Evolutionary conservation across 2,329 filamentous ascomycete genomes (phyloP).

Genomic region (Fusarium sp.): DNA sequence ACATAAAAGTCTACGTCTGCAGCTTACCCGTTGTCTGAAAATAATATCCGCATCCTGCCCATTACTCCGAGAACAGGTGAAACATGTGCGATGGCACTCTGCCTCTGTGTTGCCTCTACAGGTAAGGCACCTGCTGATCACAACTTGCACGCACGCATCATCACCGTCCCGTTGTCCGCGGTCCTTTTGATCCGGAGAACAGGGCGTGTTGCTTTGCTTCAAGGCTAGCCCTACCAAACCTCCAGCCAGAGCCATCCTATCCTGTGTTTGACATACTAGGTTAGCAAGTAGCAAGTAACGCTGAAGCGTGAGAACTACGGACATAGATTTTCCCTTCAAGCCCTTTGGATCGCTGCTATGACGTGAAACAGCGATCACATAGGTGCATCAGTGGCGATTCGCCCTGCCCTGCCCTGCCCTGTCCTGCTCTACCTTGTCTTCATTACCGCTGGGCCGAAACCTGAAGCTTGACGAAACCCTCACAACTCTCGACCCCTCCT

Average conservation of each 20-base stretch:
- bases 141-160: too few species aligned
- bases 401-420: neutral
- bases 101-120: neutral
- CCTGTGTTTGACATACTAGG: neutral
- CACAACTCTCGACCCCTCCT: neutral
- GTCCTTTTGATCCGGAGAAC: slow-evolving; percentile 11
- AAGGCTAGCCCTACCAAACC: slow-evolving; percentile 26
- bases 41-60: slow-evolving; percentile 25
- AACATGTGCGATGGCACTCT: slow-evolving; percentile 13
- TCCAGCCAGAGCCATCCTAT: neutral
- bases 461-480: slow-evolving; percentile 10
- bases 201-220: neutral
- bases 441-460: slow-evolving; percentile 12
- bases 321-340: slow-evolving; percentile 1
- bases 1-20: neutral
- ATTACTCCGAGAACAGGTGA: slow-evolving; percentile 22
- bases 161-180: neutral
- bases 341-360: slow-evolving; percentile 11
- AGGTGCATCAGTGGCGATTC: neutral
- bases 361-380: slow-evolving; percentile 2
- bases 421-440: neutral
- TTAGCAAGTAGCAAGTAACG: neutral
- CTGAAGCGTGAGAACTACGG: neutral
- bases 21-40: neutral
- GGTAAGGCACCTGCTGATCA: slow-evolving; percentile 15